Evolutionary conservation across 345 rosid species (phyloP), one percentile per base, ranked within the genome.

Genomic region (Camelina hispida): DNA sequence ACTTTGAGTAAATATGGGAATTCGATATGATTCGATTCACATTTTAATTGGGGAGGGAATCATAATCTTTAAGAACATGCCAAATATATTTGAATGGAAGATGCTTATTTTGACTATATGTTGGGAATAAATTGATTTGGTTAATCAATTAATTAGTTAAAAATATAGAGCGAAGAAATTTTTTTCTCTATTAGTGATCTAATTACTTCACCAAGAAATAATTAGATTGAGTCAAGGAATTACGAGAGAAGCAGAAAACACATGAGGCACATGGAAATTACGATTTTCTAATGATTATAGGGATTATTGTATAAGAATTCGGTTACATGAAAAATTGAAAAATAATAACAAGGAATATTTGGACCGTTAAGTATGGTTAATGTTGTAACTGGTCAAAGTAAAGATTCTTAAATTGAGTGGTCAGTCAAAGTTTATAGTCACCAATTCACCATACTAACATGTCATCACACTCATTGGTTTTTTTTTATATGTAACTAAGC

Each of bases 1-100:
- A n/a, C 20, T n/a, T 40, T 40, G 3, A 16, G 13, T 17, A 43
- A 20, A n/a, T 22, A 35, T 23, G 5, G 53, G 13, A 62, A 16
- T 54, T 44, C 4, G 7, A 20, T 44, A 62, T 34, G 25, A 62
- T 32, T 64, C 66, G 2, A 34, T 43, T 42, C 22, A 42, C 13
- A 20, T 64, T 65, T 65, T 25, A 42, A 34, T 53, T 44, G 7
- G 18, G 15, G 51, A 47, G 57, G 66, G 65, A 70, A 70, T 69
- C 75, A 56, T 56, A 70, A 71, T 71, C 71, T 66, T 42, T 30
- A 63, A 78, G 81, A 78, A 78, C 77, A 78, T 78, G 81, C 69
- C 53, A 78, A 16, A 59, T 66, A 58, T 77, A 66, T 66, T 60
- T 72, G 69, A 52, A 66, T 48, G 40, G n/a, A 72, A 72, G 72